Evolutionary conservation across 345 rosid genomes (phyloP).

Genomic region (Pistacia integerrima): DNA sequence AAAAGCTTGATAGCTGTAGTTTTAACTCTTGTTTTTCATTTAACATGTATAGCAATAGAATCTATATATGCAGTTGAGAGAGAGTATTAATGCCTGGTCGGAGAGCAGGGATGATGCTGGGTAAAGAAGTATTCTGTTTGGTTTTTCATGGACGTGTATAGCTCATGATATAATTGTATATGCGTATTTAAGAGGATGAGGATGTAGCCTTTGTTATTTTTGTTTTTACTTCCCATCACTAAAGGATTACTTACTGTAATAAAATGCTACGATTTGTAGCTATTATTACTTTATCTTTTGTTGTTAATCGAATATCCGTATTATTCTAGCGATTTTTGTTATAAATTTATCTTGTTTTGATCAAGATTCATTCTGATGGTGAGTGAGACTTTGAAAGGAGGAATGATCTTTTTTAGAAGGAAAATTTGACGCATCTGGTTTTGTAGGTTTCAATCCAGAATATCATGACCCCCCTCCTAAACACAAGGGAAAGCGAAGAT

Average conservation of each 20-base stretch:
- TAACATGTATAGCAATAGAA: slow-evolving; percentile 29
- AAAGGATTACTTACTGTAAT: background rate
- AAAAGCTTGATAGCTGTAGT: slow-evolving; percentile 19
- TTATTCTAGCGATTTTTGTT: no score
- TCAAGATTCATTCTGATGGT: no score
- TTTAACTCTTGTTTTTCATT: slow-evolving; percentile 8
- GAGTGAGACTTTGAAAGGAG: no score
- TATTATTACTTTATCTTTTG: no score
- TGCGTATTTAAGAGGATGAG: slow-evolving; percentile 7
- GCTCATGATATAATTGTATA: slow-evolving; percentile 24
- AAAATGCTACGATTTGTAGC: background rate
- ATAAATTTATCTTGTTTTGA: no score
- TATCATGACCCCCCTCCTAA: no score
- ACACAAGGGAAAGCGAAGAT: no score
- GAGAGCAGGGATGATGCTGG: slow-evolving; percentile 2
- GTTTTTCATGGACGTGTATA: slow-evolving; percentile 7
- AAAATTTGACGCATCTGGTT: no score
- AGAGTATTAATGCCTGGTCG: slow-evolving; percentile 3
- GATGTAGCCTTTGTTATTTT: background rate
- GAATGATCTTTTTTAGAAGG: no score
- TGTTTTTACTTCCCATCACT: background rate
- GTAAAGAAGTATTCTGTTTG: background rate
- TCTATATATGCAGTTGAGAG: slow-evolving; percentile 24
- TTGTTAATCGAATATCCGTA: no score
- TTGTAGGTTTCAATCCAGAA: no score